phyloP scores from a whole-genome alignment of 805 yeast species.

The Wickerhamomyces alni region DNA sequence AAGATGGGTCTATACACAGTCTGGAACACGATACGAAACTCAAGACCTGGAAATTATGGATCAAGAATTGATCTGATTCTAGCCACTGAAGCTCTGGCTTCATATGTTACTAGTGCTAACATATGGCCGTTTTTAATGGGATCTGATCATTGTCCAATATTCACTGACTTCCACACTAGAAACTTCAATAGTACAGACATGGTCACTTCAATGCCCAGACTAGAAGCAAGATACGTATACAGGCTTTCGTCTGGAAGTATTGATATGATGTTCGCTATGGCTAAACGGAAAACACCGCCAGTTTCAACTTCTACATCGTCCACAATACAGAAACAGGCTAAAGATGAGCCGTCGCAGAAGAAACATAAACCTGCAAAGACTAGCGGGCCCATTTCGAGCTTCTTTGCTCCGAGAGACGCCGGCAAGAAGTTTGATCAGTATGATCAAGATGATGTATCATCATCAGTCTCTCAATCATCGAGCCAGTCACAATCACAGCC shows the following conservation, averaged over 20 bases:
- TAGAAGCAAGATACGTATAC: conserved; percentile 50
- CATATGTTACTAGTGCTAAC: conserved; percentile 30
- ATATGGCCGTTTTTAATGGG: conserved; percentile 74
- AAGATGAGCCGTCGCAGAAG: conserved; percentile 1
- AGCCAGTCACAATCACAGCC: background rate
- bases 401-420: conserved; percentile 8
- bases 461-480: background rate
- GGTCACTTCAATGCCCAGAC: conserved; percentile 25
- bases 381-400: conserved; percentile 6
- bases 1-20: conserved; percentile 73
- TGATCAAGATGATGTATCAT: too few relatives aligned
- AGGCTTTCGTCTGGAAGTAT: conserved; percentile 31
- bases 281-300: conserved; percentile 9
- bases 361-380: conserved; percentile 9
- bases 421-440: too few relatives aligned
- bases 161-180: conserved; percentile 48
- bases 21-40: conserved; percentile 79
- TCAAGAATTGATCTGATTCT: conserved; percentile 81
- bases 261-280: conserved; percentile 29
- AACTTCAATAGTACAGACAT: conserved; percentile 1
- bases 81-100: conserved; percentile 34
- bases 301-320: conserved; percentile 2
- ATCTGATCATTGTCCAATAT: conserved; percentile 94
- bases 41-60: conserved; percentile 80
- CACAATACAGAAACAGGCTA: background rate